These are phyloP conservation scores for Neoboletus brunneissimus DNA, from an alignment of 768 basidiomycete species.

Conservation along the genomic window DNA sequence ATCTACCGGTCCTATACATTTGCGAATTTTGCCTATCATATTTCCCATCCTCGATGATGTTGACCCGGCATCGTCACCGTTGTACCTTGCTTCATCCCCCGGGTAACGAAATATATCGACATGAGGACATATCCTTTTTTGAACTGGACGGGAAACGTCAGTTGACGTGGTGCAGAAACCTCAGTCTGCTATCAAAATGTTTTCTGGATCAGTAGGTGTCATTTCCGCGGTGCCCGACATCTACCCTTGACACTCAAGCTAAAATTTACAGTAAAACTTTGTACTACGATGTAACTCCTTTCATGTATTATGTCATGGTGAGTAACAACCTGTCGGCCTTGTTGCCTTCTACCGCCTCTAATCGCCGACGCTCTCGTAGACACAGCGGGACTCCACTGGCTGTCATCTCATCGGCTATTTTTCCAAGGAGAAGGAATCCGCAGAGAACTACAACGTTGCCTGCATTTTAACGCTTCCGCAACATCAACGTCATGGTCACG, in stretches of 20 bases:
- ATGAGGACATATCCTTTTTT: slow-evolving; percentile 96
- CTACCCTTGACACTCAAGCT: slow-evolving; percentile 16
- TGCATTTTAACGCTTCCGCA: slow-evolving; percentile 99
- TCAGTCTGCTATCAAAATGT: slow-evolving; percentile 95
- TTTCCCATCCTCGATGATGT: slow-evolving; percentile 88
- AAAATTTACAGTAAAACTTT: slow-evolving; percentile 77
- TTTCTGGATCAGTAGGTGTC: slow-evolving; percentile 92
- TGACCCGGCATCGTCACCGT: slow-evolving; percentile 85
- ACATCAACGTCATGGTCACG: slow-evolving; percentile 94
- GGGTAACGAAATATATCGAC: slow-evolving; percentile 98
- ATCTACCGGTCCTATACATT: slow-evolving; percentile 91
- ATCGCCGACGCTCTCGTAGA: slow-evolving; percentile 40
- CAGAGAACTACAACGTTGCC: slow-evolving; percentile 97
- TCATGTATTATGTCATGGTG: slow-evolving; percentile 99
- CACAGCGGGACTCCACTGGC: slow-evolving; percentile 81
- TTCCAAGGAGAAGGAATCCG: slow-evolving; percentile 98
- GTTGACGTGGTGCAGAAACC: slow-evolving; percentile 93
- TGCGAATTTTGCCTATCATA: slow-evolving; percentile 98
- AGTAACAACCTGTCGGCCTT: slow-evolving; percentile 20
- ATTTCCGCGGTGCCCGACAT: slow-evolving; percentile 10
- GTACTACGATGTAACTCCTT: slow-evolving; percentile 99
- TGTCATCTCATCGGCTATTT: slow-evolving; percentile 98
- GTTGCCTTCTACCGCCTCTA: slow-evolving; percentile 11
- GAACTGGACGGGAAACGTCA: slow-evolving; percentile 98
- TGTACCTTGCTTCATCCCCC: slow-evolving; percentile 93